Evolutionary conservation across 345 rosid genomes (phyloP).

Genomic region (Brassica napus): DNA sequence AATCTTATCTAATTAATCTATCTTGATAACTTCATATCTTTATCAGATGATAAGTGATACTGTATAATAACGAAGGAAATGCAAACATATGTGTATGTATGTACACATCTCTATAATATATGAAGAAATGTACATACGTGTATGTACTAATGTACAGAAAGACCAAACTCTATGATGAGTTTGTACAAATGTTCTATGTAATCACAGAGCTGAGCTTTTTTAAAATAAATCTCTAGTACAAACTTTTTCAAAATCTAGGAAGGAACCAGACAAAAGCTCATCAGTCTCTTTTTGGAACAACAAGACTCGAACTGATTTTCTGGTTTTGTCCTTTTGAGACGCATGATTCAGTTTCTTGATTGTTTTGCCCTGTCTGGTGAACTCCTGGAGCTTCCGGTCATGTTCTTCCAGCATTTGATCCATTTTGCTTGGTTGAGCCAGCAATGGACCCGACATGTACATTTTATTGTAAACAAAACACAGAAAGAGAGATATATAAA

Average conservation of each 20-base stretch:
- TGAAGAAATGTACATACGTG: constrained; percentile 20
- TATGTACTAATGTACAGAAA: constrained; percentile 12
- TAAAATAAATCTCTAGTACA: constrained; percentile 22
- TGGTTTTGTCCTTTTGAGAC: background rate
- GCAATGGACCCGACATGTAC: constrained; percentile 79
- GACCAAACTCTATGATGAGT: constrained; percentile 14
- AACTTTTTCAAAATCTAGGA: constrained; percentile 12
- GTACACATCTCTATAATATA: constrained; percentile 29
- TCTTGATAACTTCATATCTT: background rate
- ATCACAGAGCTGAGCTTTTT: constrained; percentile 26
- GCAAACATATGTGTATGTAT: background rate
- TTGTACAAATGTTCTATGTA: constrained; percentile 20
- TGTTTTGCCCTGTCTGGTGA: constrained; percentile 43
- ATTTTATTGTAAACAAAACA: constrained; percentile 52
- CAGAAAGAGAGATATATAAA: background rate
- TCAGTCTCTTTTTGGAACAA: constrained; percentile 12
- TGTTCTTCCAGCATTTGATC: constrained; percentile 92
- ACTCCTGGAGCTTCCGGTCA: constrained; percentile 72
- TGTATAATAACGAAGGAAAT: background rate
- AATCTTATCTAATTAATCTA: background rate
- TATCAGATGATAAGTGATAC: background rate
- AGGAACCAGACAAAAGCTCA: constrained; percentile 22
- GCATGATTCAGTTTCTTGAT: constrained; percentile 17
- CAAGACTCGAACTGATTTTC: constrained; percentile 16
- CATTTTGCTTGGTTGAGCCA: constrained; percentile 67